Conservation (phyloP, 306 rosid species). For the Betula pendula region DNA sequence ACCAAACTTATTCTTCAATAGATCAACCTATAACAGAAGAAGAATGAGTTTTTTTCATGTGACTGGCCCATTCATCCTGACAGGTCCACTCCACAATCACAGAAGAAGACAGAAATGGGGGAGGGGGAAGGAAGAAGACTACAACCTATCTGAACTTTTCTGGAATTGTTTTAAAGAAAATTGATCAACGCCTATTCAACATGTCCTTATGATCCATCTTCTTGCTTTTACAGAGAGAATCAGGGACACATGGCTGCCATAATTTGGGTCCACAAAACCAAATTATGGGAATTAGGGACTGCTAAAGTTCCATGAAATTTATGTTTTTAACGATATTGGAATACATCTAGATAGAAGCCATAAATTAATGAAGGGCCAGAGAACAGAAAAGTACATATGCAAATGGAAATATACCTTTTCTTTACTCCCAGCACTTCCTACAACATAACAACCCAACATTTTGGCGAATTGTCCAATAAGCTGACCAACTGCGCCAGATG, state of each 20-base stretch:
- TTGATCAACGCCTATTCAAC: background rate
- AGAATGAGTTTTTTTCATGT: too few relatives aligned
- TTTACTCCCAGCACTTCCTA: constrained; percentile 60
- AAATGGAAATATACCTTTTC: constrained; percentile 37
- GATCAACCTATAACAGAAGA: constrained; percentile 10
- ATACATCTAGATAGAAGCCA: background rate
- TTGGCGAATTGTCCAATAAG: constrained; percentile 57
- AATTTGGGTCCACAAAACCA: background rate
- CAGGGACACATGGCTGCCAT: background rate
- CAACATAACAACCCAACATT: constrained; percentile 60
- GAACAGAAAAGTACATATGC: too few relatives aligned
- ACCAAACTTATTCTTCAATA: constrained; percentile 6
- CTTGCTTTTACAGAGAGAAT: background rate
- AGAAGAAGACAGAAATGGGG: background rate
- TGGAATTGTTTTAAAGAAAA: too few relatives aligned
- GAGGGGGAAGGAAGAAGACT: too few relatives aligned
- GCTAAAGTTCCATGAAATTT: background rate
- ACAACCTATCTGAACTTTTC: too few relatives aligned
- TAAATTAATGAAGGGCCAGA: too few relatives aligned
- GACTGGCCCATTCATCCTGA: background rate
- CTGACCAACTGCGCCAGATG: constrained; percentile 61
- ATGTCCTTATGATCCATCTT: background rate
- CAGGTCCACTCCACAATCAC: background rate
- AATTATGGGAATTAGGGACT: background rate
- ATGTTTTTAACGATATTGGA: background rate